Percentiles rank a stretch among this genome's conserved stretches.
Evolutionary conservation across 768 basidiomycete species (phyloP).

Genomic region (Pulveroboletus sp.): DNA sequence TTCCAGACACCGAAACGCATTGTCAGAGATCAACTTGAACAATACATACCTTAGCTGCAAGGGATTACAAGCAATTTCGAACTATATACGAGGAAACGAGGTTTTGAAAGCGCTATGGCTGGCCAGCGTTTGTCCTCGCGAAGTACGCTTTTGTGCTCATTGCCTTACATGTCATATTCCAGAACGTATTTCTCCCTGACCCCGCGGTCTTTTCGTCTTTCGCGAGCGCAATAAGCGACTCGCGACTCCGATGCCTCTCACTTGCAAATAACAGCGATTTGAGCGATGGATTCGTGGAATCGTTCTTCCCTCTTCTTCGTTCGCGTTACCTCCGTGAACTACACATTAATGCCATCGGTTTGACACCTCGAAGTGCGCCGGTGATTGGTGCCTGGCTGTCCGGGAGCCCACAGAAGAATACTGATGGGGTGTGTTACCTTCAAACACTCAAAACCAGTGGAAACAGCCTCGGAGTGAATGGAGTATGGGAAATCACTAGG

Average conservation of each 20-base stretch:
- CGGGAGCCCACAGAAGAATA: constrained; percentile 24
- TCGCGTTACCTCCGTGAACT: constrained; percentile 48
- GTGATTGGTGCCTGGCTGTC: constrained; percentile 48
- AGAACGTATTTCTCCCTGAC: constrained; percentile 42
- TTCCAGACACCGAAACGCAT: constrained; percentile 35
- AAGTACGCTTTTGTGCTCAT: neutral
- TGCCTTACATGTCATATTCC: constrained; percentile 20
- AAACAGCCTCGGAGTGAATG: constrained; percentile 50
- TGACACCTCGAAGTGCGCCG: constrained; percentile 43
- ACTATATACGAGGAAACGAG: constrained; percentile 47
- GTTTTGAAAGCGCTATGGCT: constrained; percentile 46
- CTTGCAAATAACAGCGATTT: constrained; percentile 47
- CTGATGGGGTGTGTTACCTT: constrained; percentile 37
- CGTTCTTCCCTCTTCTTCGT: constrained; percentile 48
- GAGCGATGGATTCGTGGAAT: constrained; percentile 45
- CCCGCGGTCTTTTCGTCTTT: constrained; percentile 36
- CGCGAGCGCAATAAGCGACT: constrained; percentile 49
- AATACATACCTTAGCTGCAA: constrained; percentile 49
- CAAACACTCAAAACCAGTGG: constrained; percentile 51
- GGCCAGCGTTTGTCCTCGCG: constrained; percentile 45
- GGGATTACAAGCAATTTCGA: constrained; percentile 48
- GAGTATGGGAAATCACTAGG: constrained; percentile 44
- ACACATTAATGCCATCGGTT: constrained; percentile 45
- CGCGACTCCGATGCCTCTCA: constrained; percentile 46
- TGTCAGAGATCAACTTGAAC: constrained; percentile 56